Percentiles rank a stretch among this genome's conserved stretches.
phyloP scores from a whole-genome alignment of 2,329 filamentous ascomycete genomes.

The Alternaria sp. region DNA sequence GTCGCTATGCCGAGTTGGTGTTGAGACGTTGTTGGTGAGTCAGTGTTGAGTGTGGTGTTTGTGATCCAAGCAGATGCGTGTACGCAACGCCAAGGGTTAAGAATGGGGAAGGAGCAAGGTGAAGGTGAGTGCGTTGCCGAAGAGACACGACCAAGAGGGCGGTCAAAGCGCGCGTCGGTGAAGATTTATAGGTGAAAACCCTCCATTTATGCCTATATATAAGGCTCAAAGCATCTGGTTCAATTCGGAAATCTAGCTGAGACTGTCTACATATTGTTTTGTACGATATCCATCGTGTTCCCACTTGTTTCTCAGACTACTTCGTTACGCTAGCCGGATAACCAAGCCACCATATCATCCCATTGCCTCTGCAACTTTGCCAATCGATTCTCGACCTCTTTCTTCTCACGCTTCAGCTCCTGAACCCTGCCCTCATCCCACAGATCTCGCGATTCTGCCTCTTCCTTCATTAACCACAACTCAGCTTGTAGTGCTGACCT shows the following conservation, averaged over 20 bases:
- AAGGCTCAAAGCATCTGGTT: no score
- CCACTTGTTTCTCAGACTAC: not conserved
- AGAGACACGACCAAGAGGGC: not conserved
- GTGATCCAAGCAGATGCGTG: not conserved
- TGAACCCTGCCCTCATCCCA: not conserved
- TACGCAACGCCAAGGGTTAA: not conserved
- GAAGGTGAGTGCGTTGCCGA: not conserved
- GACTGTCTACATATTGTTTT: rapidly evolving
- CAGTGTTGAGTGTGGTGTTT: not conserved
- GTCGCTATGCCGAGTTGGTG: no score
- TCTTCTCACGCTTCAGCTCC: not conserved
- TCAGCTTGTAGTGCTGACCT: not conserved
- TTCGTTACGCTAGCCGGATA: not conserved
- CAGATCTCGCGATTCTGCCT: not conserved
- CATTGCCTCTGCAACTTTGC: not conserved
- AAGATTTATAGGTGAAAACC: not conserved
- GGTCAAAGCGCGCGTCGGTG: not conserved
- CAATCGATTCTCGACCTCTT: not conserved
- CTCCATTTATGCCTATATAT: not conserved
- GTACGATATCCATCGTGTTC: not conserved
- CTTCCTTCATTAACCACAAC: not conserved
- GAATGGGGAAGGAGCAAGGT: not conserved
- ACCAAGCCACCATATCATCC: not conserved
- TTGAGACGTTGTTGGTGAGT: not conserved
- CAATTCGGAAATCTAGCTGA: rapidly evolving